These are phyloP conservation scores for Tremella yokohamensis DNA, from an alignment of 768 basidiomycete species.

Conservation along the genomic window DNA sequence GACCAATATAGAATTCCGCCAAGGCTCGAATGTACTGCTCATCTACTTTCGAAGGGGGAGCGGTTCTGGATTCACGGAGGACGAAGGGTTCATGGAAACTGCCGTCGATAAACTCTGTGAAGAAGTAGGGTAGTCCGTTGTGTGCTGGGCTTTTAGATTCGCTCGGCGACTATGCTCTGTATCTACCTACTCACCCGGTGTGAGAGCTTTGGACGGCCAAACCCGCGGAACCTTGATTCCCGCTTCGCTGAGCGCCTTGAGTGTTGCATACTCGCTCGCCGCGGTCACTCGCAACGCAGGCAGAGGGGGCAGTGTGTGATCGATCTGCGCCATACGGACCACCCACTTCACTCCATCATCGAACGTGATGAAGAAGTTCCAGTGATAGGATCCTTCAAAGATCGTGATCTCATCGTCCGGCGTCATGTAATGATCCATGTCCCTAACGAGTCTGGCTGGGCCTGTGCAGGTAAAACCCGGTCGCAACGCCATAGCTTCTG, in stretches of 20 bases:
- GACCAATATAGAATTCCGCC: slow-evolving; percentile 6
- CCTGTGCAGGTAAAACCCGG: too few species aligned
- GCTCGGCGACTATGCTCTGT: too few species aligned
- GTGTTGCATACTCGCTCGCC: slow-evolving; percentile 19
- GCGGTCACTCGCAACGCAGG: slow-evolving; percentile 1
- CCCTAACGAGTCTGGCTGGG: too few species aligned
- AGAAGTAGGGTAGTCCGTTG: too few species aligned
- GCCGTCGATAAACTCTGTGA: too few species aligned
- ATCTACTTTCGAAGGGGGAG: background rate
- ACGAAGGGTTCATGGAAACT: too few species aligned
- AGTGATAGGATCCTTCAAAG: slow-evolving; percentile 7
- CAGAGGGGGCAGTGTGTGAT: background rate
- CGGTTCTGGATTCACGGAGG: too few species aligned
- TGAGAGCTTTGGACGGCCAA: too few species aligned
- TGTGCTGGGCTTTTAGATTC: too few species aligned
- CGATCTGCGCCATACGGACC: slow-evolving; percentile 9
- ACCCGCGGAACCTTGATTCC: background rate
- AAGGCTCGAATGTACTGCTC: background rate
- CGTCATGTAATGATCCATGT: too few species aligned
- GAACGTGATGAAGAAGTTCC: slow-evolving; percentile 14
- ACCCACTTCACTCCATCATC: slow-evolving; percentile 23
- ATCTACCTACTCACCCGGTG: too few species aligned
- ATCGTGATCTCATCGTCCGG: background rate
- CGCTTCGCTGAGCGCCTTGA: background rate
- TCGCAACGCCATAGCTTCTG: too few species aligned